A percentile compares a stretch with the other conserved stretches of the same genome.
phyloP scores from a whole-genome alignment of 139 green algal genomes.

The Asterochloris erici region DNA sequence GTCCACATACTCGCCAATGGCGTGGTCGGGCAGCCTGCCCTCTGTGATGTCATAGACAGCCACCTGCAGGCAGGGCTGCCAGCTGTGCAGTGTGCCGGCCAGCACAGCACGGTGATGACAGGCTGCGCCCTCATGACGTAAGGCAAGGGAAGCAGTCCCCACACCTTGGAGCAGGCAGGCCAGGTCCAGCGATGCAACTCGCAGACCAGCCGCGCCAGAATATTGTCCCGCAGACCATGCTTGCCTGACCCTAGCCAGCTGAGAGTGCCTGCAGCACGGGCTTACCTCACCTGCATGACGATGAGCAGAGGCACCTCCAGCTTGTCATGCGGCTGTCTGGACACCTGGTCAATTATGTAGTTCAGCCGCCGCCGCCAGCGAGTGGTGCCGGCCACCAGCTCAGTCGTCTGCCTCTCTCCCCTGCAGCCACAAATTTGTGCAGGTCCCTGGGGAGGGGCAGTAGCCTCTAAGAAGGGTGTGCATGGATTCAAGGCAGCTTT shows the following conservation, averaged over 20 bases:
- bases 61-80: constrained; percentile 55
- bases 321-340: constrained; percentile 19
- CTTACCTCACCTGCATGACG: too few relatives aligned
- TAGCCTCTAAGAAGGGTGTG: background rate
- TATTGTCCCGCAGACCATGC: too few relatives aligned
- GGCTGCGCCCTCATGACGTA: too few relatives aligned
- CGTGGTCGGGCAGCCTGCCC: constrained; percentile 33
- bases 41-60: constrained; percentile 70
- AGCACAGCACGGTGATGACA: too few relatives aligned
- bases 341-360: constrained; percentile 39
- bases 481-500: background rate
- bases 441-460: background rate
- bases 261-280: too few relatives aligned
- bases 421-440: background rate
- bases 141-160: too few relatives aligned
- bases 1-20: constrained; percentile 71
- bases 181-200: too few relatives aligned
- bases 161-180: too few relatives aligned
- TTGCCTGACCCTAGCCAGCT: too few relatives aligned
- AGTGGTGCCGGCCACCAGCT: constrained; percentile 23
- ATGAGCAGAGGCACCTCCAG: constrained; percentile 21
- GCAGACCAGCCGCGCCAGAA: too few relatives aligned
- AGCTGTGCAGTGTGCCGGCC: background rate
- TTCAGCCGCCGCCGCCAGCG: constrained; percentile 55
- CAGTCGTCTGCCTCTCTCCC: background rate